Evolutionary conservation across 805 yeast genomes (phyloP).

Genomic region (Naumovozyma dairenensis): DNA sequence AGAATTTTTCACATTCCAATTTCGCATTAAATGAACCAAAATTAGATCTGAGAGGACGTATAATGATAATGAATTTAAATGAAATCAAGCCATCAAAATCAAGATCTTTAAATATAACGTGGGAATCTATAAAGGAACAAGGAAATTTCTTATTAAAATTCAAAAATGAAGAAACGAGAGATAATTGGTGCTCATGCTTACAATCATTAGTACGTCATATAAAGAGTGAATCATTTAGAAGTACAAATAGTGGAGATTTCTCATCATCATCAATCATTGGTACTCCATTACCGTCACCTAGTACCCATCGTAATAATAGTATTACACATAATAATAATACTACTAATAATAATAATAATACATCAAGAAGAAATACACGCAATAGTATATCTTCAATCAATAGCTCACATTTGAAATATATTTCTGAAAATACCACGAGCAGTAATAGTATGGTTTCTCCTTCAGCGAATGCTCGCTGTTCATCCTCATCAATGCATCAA

Average conservation of each 20-base stretch:
- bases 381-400: too few relatives aligned
- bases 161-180: conserved; percentile 71
- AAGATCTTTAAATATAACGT: conserved; percentile 54
- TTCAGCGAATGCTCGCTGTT: conserved; percentile 5
- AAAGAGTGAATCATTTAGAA: conserved; percentile 27
- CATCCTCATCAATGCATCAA: conserved; percentile 9
- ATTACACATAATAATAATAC: too few relatives aligned
- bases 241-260: conserved; percentile 21
- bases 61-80: conserved; percentile 60
- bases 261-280: conserved; percentile 16
- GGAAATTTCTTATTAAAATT: conserved; percentile 79
- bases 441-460: conserved; percentile 21
- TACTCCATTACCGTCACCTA: conserved; percentile 4
- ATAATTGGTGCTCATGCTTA: conserved; percentile 71
- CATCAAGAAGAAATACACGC: too few relatives aligned
- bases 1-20: conserved; percentile 6
- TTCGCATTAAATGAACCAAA: conserved; percentile 26
- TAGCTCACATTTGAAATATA: conserved; percentile 18
- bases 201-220: conserved; percentile 29
- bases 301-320: conserved; percentile 19
- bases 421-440: too few relatives aligned
- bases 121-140: conserved; percentile 81
- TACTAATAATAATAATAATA: too few relatives aligned
- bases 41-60: conserved; percentile 68
- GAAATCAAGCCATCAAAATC: conserved; percentile 38